Evolutionary conservation across 306 rosid genomes (phyloP).

Genomic region (Trifolium pratense): DNA sequence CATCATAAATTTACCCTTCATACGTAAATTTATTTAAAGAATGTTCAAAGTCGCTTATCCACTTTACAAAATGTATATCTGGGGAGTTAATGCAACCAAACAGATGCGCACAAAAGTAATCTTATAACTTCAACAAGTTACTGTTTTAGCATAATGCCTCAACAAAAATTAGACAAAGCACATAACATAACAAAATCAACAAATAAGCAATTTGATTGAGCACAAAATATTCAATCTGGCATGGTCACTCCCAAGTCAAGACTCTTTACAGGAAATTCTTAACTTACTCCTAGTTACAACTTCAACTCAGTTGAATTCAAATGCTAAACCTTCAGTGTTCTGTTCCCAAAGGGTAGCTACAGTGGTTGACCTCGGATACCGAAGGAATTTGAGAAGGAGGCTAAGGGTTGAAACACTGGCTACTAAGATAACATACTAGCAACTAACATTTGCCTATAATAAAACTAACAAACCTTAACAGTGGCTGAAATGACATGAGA

Average conservation of each 20-base stretch:
- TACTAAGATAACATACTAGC: background rate
- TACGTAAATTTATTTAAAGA: background rate
- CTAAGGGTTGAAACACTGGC: background rate
- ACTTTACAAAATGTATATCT: constrained; percentile 6
- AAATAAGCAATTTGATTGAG: constrained; percentile 3
- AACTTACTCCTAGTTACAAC: background rate
- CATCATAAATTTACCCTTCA: background rate
- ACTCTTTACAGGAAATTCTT: background rate
- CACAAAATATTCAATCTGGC: constrained; percentile 3
- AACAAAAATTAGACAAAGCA: background rate
- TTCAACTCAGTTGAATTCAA: constrained; percentile 26
- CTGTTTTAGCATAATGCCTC: constrained; percentile 6
- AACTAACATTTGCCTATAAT: background rate
- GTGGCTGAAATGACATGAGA: constrained; percentile 82
- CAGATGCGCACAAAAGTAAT: constrained; percentile 12
- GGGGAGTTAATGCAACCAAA: constrained; percentile 2
- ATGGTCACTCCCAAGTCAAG: constrained; percentile 15
- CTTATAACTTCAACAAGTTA: constrained; percentile 5
- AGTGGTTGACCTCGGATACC: background rate
- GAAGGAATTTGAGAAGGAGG: background rate
- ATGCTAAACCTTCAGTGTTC: constrained; percentile 63
- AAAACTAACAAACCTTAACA: constrained; percentile 65
- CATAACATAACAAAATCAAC: background rate
- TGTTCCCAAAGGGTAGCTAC: constrained; percentile 8
- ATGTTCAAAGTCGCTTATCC: background rate